phyloP scores from a whole-genome alignment of 2,329 filamentous ascomycete genomes.

The Ophiostoma ulmi region DNA sequence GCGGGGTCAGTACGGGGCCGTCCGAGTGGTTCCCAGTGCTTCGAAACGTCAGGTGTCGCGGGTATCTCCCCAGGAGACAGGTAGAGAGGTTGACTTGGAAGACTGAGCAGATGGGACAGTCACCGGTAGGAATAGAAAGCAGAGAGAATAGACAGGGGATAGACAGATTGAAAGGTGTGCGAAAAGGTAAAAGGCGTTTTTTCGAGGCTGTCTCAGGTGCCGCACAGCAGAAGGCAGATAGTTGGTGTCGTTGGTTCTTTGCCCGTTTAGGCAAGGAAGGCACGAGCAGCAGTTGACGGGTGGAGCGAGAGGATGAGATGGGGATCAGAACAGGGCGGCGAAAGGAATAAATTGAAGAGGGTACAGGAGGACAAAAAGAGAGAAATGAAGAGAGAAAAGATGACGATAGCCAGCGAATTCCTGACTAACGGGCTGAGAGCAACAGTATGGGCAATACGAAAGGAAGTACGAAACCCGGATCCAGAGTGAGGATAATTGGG shows the following conservation, averaged over 20 bases:
- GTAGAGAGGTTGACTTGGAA: background rate
- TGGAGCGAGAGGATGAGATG: background rate
- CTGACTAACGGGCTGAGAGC: background rate
- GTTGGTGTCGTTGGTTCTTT: background rate
- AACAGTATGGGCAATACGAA: constrained; percentile 12
- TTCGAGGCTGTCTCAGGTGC: constrained; percentile 2
- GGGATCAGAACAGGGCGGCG: background rate
- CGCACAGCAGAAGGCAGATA: background rate
- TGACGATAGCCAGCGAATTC: background rate
- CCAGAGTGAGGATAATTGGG: constrained; percentile 16
- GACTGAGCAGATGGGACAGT: background rate
- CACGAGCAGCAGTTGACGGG: background rate
- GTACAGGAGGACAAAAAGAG: background rate
- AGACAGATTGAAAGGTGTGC: background rate
- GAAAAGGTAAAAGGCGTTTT: background rate
- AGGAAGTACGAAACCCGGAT: constrained; percentile 16
- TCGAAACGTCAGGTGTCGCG: constrained; percentile 5
- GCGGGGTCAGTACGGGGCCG: constrained; percentile 5
- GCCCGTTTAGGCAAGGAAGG: constrained; percentile 15
- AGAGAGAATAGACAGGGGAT: background rate
- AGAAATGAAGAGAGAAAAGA: background rate
- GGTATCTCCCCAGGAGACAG: background rate
- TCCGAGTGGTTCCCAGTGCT: background rate
- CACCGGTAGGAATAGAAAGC: background rate
- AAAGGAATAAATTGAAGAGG: background rate